phyloP scores from a whole-genome alignment of 2,329 filamentous ascomycete species.

The Chrysoporthe puriensis region DNA sequence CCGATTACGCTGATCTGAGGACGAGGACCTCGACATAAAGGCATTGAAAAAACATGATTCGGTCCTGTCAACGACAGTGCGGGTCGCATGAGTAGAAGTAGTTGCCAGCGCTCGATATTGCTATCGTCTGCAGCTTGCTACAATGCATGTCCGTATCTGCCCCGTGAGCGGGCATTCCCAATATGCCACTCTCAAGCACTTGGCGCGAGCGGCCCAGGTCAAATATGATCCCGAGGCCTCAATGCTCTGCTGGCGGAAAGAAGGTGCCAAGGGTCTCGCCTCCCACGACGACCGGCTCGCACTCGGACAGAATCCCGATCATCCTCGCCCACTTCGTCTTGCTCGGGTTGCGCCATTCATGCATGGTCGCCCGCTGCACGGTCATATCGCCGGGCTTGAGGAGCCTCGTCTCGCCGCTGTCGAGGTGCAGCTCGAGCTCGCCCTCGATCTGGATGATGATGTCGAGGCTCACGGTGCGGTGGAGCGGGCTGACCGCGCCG shows the following conservation, averaged over 20 bases:
- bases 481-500: conserved; percentile 43
- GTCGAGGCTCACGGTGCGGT: conserved; percentile 52
- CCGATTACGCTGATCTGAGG: background rate
- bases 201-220: no score
- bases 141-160: no score
- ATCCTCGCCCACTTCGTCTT: conserved; percentile 1
- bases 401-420: conserved; percentile 10
- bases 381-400: conserved; percentile 1
- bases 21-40: background rate
- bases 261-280: background rate
- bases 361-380: background rate
- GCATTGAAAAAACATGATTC: no score
- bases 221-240: background rate
- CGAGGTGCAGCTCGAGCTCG: conserved; percentile 7
- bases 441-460: conserved; percentile 52
- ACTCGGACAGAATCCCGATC: background rate
- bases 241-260: background rate
- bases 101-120: no score
- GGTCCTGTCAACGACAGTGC: no score
- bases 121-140: no score
- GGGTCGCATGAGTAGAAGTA: no score
- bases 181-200: no score
- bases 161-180: no score
- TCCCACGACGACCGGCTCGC: background rate
- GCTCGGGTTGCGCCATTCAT: conserved; percentile 1